These are phyloP conservation scores for Naumovozyma baii DNA, from an alignment of 805 yeast genomes.

Conservation along the genomic window DNA sequence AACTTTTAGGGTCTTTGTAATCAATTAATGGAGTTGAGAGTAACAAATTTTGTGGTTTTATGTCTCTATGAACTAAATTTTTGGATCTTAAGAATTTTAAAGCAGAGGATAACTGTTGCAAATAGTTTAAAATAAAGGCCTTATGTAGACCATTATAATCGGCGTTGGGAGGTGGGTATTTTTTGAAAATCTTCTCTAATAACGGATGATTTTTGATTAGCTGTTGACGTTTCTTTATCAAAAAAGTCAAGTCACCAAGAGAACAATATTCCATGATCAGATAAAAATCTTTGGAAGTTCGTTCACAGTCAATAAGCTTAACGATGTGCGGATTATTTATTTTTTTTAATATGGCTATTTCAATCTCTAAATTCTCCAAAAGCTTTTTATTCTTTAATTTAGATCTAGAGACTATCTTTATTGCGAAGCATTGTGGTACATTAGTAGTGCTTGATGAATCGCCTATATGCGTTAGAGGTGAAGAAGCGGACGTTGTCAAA, in stretches of 20 bases:
- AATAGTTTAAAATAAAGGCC: constrained; percentile 68
- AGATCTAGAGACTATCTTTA: constrained; percentile 77
- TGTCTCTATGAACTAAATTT: constrained; percentile 84
- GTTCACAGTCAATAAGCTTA: constrained; percentile 69
- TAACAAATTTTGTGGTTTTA: constrained; percentile 73
- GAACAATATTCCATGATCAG: constrained; percentile 95
- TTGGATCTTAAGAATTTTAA: constrained; percentile 70
- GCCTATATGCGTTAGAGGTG: constrained; percentile 4
- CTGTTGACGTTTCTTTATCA: constrained; percentile 69
- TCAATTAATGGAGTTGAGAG: constrained; percentile 69
- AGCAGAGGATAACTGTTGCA: constrained; percentile 80
- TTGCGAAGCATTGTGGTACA: constrained; percentile 61
- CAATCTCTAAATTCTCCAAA: constrained; percentile 84
- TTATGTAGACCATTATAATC: constrained; percentile 72
- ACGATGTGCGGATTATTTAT: constrained; percentile 92
- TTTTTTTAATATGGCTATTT: constrained; percentile 78
- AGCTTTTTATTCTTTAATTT: constrained; percentile 78
- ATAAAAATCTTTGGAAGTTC: constrained; percentile 71
- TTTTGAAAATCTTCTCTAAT: constrained; percentile 60
- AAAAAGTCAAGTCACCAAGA: constrained; percentile 83
- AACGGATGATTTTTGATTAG: constrained; percentile 68
- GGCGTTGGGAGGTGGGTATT: constrained; percentile 72
- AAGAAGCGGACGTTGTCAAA: constrained; percentile 21
- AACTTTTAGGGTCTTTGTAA: constrained; percentile 41
- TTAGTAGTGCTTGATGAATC: constrained; percentile 9